Evolutionary conservation across 331 rosid species (phyloP), one percentile per base, ranked within the genome.

Genomic region (Pyrus hybrid): DNA sequence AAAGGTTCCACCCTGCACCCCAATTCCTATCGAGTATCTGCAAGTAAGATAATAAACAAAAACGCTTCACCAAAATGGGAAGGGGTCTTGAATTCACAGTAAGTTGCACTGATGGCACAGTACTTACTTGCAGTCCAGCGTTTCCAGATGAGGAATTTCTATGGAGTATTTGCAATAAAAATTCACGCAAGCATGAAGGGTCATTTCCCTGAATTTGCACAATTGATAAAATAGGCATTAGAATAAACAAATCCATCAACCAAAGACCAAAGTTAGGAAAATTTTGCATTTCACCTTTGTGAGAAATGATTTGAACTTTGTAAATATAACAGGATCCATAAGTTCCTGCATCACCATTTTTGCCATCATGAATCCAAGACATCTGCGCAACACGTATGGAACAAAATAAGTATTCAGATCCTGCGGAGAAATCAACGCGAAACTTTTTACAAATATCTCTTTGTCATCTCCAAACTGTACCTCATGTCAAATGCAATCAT

Each of bases 401-500:
- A 80, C 57, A 68, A 73, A 29, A 65, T 60, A 72, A 70, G n/a
- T 53, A 77, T 82, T 80, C 81, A 2, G 60, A 54, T 54, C n/a
- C 23, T 29, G 71, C 45, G 45, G 75, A 74, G 10, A 35, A 43
- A 32, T 65, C 57, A 20, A 20, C 37, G n/a, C 49, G 33, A 68
- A 77, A 85, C 68, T 60, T 61, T 63, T 47, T 51, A 43, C 33
- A 60, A 7, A 30, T 7, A 65, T 71, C 51, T 70, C 41, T 76
- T 80, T 77, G 32, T 47, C 57, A 58, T 73, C 71, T 70, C 73
- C 79, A 80, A 43, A 14, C 13, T 68, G 28, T 89, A 94, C 99
- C 97, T 87, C 99, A 94, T 89, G 79, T 94, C 99, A 85, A 94
- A 94, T 76, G 99, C 97, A 83, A 94, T 92, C 97, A 94, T 94